Percentiles rank a stretch among this genome's conserved stretches.
These are phyloP conservation scores for Colletotrichum agaves DNA, from an alignment of 2,329 filamentous ascomycete genomes.

Conservation along the genomic window DNA sequence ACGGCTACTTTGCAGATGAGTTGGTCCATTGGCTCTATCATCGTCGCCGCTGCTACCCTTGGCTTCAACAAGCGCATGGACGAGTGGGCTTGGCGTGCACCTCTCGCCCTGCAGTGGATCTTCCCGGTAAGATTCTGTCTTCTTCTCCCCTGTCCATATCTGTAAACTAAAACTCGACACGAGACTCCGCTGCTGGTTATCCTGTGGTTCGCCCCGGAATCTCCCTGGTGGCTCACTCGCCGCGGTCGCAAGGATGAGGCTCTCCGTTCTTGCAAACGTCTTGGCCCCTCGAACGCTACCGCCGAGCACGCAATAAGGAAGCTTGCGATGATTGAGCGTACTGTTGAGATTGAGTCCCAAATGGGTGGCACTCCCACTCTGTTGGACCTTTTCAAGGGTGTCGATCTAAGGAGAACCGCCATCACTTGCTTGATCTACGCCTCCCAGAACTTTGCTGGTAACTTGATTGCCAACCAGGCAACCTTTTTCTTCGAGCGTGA, in stretches of 20 bases:
- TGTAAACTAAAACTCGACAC: background rate
- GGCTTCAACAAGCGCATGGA: conserved; percentile 54
- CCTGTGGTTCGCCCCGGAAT: conserved; percentile 61
- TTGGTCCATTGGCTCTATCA: conserved; percentile 70
- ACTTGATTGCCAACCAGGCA: conserved; percentile 70
- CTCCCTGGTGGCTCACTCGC: conserved; percentile 65
- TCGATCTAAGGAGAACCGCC: conserved; percentile 63
- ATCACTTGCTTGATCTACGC: conserved; percentile 69
- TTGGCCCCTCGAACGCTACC: conserved; percentile 47
- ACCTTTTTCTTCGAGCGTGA: conserved; percentile 66
- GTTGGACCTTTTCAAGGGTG: conserved; percentile 64
- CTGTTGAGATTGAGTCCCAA: conserved; percentile 61
- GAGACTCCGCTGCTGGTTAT: conserved; percentile 63
- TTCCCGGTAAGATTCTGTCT: conserved; percentile 52
- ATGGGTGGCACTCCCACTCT: conserved; percentile 55
- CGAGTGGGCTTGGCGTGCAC: conserved; percentile 54
- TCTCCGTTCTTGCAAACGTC: conserved; percentile 56
- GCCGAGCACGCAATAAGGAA: conserved; percentile 52
- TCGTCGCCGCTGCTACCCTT: conserved; percentile 66
- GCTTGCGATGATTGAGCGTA: conserved; percentile 67
- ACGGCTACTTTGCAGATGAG: conserved; percentile 73
- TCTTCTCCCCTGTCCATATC: no score
- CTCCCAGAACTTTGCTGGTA: conserved; percentile 69
- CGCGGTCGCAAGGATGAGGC: conserved; percentile 57
- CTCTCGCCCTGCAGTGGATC: conserved; percentile 68